Percentiles rank a stretch among this genome's conserved stretches.
Conservation (phyloP, 2,329 filamentous ascomycete genomes). For the Talaromyces sp. region DNA sequence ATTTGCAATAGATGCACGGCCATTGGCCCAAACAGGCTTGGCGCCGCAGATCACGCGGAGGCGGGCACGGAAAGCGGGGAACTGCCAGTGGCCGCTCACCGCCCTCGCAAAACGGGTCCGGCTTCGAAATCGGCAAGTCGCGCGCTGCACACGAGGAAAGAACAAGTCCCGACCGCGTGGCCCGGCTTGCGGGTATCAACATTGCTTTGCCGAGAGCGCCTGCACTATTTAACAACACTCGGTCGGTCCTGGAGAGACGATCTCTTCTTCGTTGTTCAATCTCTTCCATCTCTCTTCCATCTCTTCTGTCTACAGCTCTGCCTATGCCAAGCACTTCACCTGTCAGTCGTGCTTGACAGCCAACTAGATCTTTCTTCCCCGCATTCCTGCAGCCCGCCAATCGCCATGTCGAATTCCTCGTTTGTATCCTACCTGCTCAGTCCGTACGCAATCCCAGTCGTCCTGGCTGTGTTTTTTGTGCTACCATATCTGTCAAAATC, state of each 20-base stretch:
- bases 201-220: background rate
- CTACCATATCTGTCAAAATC: conserved; percentile 55
- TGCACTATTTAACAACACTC: background rate
- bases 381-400: background rate
- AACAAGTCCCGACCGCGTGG: background rate
- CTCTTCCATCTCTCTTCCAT: background rate
- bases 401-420: conserved; percentile 4
- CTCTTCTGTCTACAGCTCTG: background rate
- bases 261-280: background rate
- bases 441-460: conserved; percentile 42
- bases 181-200: background rate
- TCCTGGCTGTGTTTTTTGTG: conserved; percentile 52
- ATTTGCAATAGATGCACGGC: too few relatives aligned
- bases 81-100: background rate
- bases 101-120: background rate
- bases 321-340: background rate
- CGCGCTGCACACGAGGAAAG: background rate
- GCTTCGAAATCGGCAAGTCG: background rate
- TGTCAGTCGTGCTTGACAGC: background rate
- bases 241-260: background rate
- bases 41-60: background rate
- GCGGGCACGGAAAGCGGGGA: background rate
- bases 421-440: conserved; percentile 19
- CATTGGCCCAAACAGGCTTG: background rate
- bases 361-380: background rate